phyloP scores from a whole-genome alignment of 2,329 filamentous ascomycete species.

The Pyrenophora seminiperda region DNA sequence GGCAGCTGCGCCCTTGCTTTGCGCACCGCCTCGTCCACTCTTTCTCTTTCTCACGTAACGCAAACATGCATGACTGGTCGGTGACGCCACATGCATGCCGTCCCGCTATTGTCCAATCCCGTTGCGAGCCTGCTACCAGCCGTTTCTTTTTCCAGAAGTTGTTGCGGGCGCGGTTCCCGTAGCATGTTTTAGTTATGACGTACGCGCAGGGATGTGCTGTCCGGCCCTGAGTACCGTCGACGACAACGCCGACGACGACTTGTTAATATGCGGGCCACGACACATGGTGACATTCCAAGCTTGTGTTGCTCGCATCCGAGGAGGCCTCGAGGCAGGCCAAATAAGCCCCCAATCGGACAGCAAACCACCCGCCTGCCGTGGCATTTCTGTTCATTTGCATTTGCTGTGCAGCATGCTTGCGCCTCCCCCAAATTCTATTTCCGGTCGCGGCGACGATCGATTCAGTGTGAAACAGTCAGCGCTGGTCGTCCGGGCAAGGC shows the following conservation, averaged over 20 bases:
- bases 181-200: not conserved
- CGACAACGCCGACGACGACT: not conserved
- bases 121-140: slow-evolving; percentile 1
- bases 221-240: no score
- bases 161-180: not conserved
- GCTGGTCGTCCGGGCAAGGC: not conserved
- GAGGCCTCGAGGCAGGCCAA: not conserved
- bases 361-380: not conserved
- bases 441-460: not conserved
- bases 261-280: not conserved
- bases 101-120: no score
- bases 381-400: not conserved
- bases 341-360: not conserved
- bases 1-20: slow-evolving; percentile 14
- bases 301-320: not conserved
- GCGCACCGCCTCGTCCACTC: slow-evolving; percentile 30
- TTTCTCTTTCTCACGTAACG: slow-evolving; percentile 33
- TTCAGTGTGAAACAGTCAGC: slow-evolving; percentile 6
- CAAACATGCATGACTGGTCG: slow-evolving; percentile 23
- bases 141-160: slow-evolving; percentile 7
- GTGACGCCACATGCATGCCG: slow-evolving; percentile 29
- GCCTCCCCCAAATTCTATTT: not conserved
- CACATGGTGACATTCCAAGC: not conserved
- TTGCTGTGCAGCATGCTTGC: no score
- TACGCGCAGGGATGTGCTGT: not conserved